Evolutionary conservation across 1,139 yeast genomes (phyloP), one percentile per base, ranked within the genome.

Genomic region (Saccharomyces hybrid): DNA sequence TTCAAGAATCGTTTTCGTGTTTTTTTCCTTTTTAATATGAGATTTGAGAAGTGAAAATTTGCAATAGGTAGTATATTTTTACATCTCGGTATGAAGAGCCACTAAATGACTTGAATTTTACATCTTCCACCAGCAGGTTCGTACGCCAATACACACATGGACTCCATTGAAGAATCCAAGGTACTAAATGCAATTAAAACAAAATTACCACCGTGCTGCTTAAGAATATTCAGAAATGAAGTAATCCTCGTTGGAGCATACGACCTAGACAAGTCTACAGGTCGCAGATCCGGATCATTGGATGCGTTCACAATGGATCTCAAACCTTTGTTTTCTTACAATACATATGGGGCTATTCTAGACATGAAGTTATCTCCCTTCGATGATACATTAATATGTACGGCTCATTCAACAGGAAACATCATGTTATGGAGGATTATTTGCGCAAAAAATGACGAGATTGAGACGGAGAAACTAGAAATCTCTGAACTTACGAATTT

Each of bases 381-480:
- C 49, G 82, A 83, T 60, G 68, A 72, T 3, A 61, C 73, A 8
- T 49, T 78, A 5, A 60, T 90, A 3, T 77, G 78, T 2, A 78
- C 89, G 0, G 91, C 84, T 0, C 96, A 91, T 66, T 87, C 96
- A 0, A 86, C 89, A 0, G 98, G 98, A 1, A 78, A 78, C 56
- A 64, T 91, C 13, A 73, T 74, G 44, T 59, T 86, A 2, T 91
- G 97, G 97, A 72, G 64, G 26, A 70, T 73, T 51, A 34, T 28
- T 46, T 38, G 26, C 44, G 47, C 20, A 46, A 52, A 51, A 13
- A 52, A 55, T 6, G 57, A 55, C 2, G 63, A 59, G 27, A 50
- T 63, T 1, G 47, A 50, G 26, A 51, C 77, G 11, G 53, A 54
- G 1, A 52, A 61, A 25, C 27, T 25, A 16, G 6, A 27, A 9